phyloP scores from a whole-genome alignment of 2,329 filamentous ascomycete species.

The Pseudopithomyces chartarum region DNA sequence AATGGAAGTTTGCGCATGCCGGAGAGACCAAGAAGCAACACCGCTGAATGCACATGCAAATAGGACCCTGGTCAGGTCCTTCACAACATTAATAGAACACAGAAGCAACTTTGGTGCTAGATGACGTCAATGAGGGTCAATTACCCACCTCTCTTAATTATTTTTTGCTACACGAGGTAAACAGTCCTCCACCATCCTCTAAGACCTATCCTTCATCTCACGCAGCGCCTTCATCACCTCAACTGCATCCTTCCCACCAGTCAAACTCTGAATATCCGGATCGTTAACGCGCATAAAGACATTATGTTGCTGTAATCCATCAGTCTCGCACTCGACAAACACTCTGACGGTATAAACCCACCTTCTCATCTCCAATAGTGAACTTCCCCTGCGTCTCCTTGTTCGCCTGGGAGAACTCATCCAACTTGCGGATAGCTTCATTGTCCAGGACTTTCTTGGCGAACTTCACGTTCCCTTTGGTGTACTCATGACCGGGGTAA shows the following conservation, averaged over 20 bases:
- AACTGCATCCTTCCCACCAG: constrained; percentile 78
- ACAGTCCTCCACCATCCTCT: neutral
- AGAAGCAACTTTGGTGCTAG: too few relatives aligned
- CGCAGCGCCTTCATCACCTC: constrained; percentile 85
- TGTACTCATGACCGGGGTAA: constrained; percentile 97
- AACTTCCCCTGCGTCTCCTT: constrained; percentile 92
- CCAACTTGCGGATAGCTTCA: constrained; percentile 73
- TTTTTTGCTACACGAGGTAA: too few relatives aligned
- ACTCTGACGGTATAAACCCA: constrained; percentile 43
- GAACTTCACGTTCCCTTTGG: constrained; percentile 95
- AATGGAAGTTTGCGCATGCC: too few relatives aligned
- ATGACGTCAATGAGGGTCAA: too few relatives aligned
- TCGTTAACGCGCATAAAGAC: constrained; percentile 95
- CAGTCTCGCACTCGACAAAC: neutral
- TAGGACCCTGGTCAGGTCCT: too few relatives aligned
- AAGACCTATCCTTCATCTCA: constrained; percentile 79
- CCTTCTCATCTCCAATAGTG: constrained; percentile 97
- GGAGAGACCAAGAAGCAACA: too few relatives aligned
- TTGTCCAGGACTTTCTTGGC: constrained; percentile 75
- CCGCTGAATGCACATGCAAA: too few relatives aligned
- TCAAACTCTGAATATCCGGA: constrained; percentile 80
- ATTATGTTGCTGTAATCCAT: constrained; percentile 73
- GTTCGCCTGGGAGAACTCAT: constrained; percentile 77
- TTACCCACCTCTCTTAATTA: too few relatives aligned
- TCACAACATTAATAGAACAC: too few relatives aligned